These are phyloP conservation scores for Fonsecaea erecta DNA, from an alignment of 2,329 filamentous ascomycete genomes.

Conservation along the genomic window DNA sequence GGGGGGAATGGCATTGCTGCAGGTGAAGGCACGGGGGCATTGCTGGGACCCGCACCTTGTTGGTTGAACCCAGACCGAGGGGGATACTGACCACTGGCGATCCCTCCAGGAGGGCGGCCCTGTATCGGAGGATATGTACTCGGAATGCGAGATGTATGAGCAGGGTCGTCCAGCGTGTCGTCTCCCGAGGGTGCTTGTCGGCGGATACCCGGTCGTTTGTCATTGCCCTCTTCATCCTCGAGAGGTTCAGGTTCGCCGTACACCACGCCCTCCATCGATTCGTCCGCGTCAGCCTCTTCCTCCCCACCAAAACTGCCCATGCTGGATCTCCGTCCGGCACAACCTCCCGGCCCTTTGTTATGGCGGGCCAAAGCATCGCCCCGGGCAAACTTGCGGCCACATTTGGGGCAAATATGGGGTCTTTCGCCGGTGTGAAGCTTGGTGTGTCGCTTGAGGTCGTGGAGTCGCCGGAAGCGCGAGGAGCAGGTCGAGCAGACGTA, in stretches of 20 bases:
- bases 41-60: constrained; percentile 54
- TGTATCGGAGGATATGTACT: constrained; percentile 79
- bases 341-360: constrained; percentile 93
- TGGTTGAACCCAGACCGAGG: constrained; percentile 62
- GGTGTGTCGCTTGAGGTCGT: constrained; percentile 93
- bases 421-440: constrained; percentile 97
- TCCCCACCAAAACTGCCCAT: constrained; percentile 82
- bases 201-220: constrained; percentile 66
- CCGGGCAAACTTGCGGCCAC: constrained; percentile 90
- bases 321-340: constrained; percentile 86
- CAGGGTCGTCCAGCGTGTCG: constrained; percentile 46
- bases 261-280: constrained; percentile 67
- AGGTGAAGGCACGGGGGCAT: constrained; percentile 52
- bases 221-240: constrained; percentile 53
- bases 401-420: constrained; percentile 92
- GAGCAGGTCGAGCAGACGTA: constrained; percentile 93
- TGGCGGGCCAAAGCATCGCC: constrained; percentile 94
- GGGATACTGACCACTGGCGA: constrained; percentile 64
- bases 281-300: constrained; percentile 62
- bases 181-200: constrained; percentile 67
- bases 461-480: constrained; percentile 86
- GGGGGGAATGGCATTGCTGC: constrained; percentile 48
- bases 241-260: constrained; percentile 59
- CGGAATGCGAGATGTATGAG: constrained; percentile 60
- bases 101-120: constrained; percentile 54